Base-by-base conservation (phyloP, 495 filamentous ascomycete genomes). In the Aspergillus leporis region DNA sequence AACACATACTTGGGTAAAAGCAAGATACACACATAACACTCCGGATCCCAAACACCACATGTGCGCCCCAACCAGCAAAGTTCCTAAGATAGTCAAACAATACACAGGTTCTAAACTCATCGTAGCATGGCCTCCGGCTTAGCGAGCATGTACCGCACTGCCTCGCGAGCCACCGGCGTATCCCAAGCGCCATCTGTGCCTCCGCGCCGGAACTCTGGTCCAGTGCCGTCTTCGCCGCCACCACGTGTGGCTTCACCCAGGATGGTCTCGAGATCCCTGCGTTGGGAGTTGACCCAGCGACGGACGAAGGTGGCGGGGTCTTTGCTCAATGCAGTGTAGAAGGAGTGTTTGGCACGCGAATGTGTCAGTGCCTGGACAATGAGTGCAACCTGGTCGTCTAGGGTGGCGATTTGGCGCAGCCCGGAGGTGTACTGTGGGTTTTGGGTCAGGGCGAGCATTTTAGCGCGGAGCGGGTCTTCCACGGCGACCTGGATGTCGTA, bases 401-500 rank as follows among this genome's bases (percentile, higher is more conserved):
- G 76, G 2, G 68, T 54, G 23, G 84, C 70, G 56, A 97, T 88
- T 56, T 90, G 81, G 47, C 87, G 87, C 55, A 98, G 82, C 43
- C 81, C 83, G 18, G 80, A 67, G 18, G 73, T 70, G 62, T 78
- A 79, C 43, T 77, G 76, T n/a, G 76, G 72, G 64, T 78, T 76
- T 30, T 77, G 71, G 31, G 75, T 78, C 54, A 94, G 82, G 7
- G 85, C 74, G 47, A 78, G 63, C 75, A 90, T 86, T 64, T 85
- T 85, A 30, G 82, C 78, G 53, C 85, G 86, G 23, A 95, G 80
- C 1, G 92, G 91, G 72, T 95, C 90, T 64, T 92, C 89, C n/a
- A 95, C 81, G 25, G 86, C 81, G 61, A 98, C 90, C 61, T 82
- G 87, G 61, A 98, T 79, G 74, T 96, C 93, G 79, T 96, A 96